These are phyloP conservation scores for Groenewaldozyma salmanticensis DNA, from an alignment of 805 yeast genomes.

Conservation along the genomic window DNA sequence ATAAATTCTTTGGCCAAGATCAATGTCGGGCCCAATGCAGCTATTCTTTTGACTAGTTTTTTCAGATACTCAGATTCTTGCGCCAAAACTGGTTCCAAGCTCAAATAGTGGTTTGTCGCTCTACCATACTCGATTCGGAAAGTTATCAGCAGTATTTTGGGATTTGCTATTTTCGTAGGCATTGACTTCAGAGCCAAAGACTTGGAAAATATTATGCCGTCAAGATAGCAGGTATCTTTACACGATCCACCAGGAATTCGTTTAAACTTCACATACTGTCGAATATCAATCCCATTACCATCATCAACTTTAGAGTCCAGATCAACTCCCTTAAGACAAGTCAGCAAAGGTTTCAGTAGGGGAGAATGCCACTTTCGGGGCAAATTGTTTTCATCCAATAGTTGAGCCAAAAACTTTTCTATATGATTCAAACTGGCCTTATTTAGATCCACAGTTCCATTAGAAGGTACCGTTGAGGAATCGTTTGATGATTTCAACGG, in stretches of 20 bases:
- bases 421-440: conserved; percentile 25
- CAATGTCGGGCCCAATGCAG: conserved; percentile 67
- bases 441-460: conserved; percentile 21
- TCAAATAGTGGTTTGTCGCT: conserved; percentile 60
- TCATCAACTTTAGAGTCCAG: conserved; percentile 47
- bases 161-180: conserved; percentile 54
- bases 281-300: conserved; percentile 71
- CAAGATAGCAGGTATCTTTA: conserved; percentile 48
- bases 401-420: conserved; percentile 22
- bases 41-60: conserved; percentile 69
- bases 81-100: conserved; percentile 71
- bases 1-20: conserved; percentile 71
- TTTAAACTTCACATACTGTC: conserved; percentile 84
- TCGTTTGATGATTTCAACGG: background rate
- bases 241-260: conserved; percentile 68
- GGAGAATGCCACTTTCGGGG: conserved; percentile 50
- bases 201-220: conserved; percentile 81
- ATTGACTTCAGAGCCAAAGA: conserved; percentile 69
- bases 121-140: conserved; percentile 83
- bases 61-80: conserved; percentile 81
- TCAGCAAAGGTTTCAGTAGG: conserved; percentile 41
- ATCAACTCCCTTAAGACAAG: conserved; percentile 49
- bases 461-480: background rate
- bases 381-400: conserved; percentile 24
- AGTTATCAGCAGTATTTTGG: conserved; percentile 71